Conservation (phyloP, 805 yeast genomes). For the Phaffomyces antillensis region DNA sequence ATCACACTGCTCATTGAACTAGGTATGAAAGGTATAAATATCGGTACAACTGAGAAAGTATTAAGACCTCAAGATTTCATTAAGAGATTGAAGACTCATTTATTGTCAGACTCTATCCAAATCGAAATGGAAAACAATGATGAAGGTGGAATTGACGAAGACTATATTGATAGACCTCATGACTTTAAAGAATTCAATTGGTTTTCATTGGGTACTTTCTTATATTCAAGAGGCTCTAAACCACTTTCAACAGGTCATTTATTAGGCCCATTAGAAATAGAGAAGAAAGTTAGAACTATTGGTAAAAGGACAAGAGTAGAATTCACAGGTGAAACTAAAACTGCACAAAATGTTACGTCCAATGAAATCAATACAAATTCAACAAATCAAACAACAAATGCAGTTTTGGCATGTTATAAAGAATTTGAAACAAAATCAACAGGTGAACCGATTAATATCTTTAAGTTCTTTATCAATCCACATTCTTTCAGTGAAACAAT, state of each 20-base stretch:
- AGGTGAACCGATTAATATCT: conserved; percentile 44
- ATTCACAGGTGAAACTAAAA: conserved; percentile 31
- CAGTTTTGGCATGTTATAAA: conserved; percentile 49
- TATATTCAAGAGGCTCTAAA: conserved; percentile 37
- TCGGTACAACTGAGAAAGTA: conserved; percentile 49
- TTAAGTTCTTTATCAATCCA: conserved; percentile 68
- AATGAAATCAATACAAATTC: conserved; percentile 42
- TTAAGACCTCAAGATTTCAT: conserved; percentile 43
- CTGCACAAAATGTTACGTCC: conserved; percentile 50
- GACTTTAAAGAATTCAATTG: conserved; percentile 47
- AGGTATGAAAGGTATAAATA: conserved; percentile 52
- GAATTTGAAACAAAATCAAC: conserved; percentile 29
- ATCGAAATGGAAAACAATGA: conserved; percentile 6
- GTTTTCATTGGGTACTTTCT: conserved; percentile 50
- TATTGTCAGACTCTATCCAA: conserved; percentile 25
- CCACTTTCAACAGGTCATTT: conserved; percentile 53
- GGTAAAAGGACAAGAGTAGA: conserved; percentile 38
- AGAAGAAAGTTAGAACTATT: conserved; percentile 35
- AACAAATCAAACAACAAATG: conserved; percentile 56
- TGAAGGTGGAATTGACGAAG: conserved; percentile 20
- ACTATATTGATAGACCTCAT: conserved; percentile 20
- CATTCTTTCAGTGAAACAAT: conserved; percentile 68
- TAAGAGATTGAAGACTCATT: conserved; percentile 29
- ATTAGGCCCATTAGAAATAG: conserved; percentile 63
- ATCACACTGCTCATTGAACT: conserved; percentile 57